Conservation (phyloP, 164 flowering plant species). For the Tetrastigma voinierianum region DNA sequence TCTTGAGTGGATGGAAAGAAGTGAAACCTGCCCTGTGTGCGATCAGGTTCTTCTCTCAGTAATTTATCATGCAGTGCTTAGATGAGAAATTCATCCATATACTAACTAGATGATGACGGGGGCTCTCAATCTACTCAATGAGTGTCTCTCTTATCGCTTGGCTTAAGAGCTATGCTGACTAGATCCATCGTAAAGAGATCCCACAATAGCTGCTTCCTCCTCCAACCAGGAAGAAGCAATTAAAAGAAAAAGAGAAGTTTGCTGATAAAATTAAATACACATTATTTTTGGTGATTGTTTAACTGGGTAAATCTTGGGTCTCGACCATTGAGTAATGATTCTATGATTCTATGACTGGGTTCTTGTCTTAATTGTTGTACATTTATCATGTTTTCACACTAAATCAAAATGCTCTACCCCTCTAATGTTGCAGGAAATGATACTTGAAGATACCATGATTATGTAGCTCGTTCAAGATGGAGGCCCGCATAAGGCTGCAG, state of each 20-base stretch:
- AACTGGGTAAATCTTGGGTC: background rate
- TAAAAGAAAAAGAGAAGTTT: too few species aligned
- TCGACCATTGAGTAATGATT: background rate
- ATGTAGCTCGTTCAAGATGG: constrained; percentile 12
- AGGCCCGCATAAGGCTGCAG: constrained; percentile 2
- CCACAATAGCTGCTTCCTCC: background rate
- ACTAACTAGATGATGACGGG: background rate
- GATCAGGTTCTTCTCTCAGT: constrained; percentile 54
- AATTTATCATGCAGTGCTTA: constrained; percentile 7
- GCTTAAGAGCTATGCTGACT: background rate
- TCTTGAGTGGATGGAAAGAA: constrained; percentile 95
- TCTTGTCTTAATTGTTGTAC: background rate
- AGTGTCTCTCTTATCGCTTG: background rate
- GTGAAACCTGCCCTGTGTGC: constrained; percentile 81
- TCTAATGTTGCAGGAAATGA: constrained; percentile 36
- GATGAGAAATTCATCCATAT: background rate
- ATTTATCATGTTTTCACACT: background rate
- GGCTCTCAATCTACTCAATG: background rate
- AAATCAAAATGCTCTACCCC: background rate
- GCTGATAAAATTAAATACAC: too few species aligned
- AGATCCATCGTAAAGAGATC: background rate
- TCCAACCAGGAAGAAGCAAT: too few species aligned
- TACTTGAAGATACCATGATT: constrained; percentile 24
- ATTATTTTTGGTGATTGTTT: too few species aligned
- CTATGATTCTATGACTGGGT: background rate